Base-by-base conservation (phyloP, 78 protist species). In the Anaeramoeba flamelloides region DNA sequence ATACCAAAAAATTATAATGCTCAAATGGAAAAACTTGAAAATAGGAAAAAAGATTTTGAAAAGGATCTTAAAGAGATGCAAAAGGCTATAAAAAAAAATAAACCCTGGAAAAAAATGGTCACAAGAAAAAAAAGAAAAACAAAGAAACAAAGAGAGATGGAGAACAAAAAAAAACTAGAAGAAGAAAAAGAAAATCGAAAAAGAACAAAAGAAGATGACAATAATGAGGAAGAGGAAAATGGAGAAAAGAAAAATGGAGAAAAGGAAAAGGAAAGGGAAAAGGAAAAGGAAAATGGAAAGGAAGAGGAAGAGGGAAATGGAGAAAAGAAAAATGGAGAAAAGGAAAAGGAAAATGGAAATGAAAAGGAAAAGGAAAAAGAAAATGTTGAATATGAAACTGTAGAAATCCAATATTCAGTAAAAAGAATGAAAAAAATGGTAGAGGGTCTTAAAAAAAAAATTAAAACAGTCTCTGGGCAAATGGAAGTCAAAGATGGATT, bases 1-100 rank as follows among this genome's bases (percentile, higher is more conserved):
- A 84, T 89, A 31, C 84, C 97, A 17, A 90, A 93, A 79, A 79
- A 77, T 31, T 79, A 17, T 36, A 26, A 22, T 31, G 38, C 3
- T 3, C 41, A 34, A 79, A 31, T 31, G 4, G 36, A 79, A 39
- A 74, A 32, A 30, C 4, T 79, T 36, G 76, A 79, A 17, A 8
- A 79, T 22, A 74, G 17, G 17, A 76, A 26, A 26, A 17, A 76
- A 26, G 40, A 76, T 26, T 17, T 36, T 36, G 17, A 38, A 76
- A 36, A 76, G 78, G 38, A 38, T 26, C 8, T 8, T 26, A 76
- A 76, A 17, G 32, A 39, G 77, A 26, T 39, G 40, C 8, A 76
- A 76, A 38, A 17, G 8, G 8, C 36, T 8, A 76, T 38, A 8
- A 76, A 76, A 76, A 76, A 76, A 76, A 17, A 17, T 38, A 17